Base-by-base conservation (phyloP, 495 filamentous ascomycete species). In the Glarea lozoyensis region DNA sequence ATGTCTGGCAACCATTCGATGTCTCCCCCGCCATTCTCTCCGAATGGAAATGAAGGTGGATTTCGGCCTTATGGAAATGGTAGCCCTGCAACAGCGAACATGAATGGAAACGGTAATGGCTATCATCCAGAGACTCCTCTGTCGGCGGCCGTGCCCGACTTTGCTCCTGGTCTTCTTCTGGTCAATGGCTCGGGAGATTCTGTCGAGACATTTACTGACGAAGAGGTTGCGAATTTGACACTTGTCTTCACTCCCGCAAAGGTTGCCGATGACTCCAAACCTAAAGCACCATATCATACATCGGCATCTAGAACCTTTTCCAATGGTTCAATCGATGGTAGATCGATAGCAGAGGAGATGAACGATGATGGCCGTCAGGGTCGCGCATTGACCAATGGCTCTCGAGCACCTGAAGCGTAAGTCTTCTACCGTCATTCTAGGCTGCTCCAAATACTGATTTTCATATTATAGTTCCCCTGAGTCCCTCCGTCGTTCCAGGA, bases 111-210 rank as follows among this genome's bases (percentile, higher is more conserved):
- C 36, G 72, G 68, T 22, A 45, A 69, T 37, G 49, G 59, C 33
- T 65, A 57, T 24, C 52, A 56, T 9, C 52, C 65, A 0, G 72
- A 75, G 41, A 76, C 79, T 2, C 69, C 75, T 31, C 68, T 92
- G 20, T 88, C 84, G 17, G 82, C 85, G 6, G 67, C 75, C 13
- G 86, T 86, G 5, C 81, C 84, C 0, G 86, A 88, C 45, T 92
- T 86, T 55, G 71, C 81, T 16, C 85, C 85, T 40, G 70, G 68
- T 22, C 57, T 64, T 24, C 52, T 55, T 15, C 42, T 56, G 35
- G 59, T 62, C 29, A 74, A 72, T 54, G 50, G 48, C 22, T 56
- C 61, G 55, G 52, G 63, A 42, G 53, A 63, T 38, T 68, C 70
- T 52, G 57, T 65, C 58, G 60, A 68, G 32, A 60, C 67, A 3